phyloP scores from a whole-genome alignment of 148 eudicot genomes.

The Arbutus unedo region DNA sequence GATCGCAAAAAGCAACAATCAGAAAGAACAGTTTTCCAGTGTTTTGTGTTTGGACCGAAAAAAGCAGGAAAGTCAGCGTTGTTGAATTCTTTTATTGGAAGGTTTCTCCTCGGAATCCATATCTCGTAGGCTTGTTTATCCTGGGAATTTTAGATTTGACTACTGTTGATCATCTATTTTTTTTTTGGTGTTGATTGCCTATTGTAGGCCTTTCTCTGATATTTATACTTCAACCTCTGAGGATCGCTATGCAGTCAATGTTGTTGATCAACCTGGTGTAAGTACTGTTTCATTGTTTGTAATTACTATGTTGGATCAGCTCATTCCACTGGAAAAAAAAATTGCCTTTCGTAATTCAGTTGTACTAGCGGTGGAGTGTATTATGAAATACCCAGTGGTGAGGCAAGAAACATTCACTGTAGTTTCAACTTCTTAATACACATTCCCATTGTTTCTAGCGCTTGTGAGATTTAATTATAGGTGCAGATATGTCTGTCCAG shows the following conservation, averaged over 20 bases:
- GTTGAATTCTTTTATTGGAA: conserved; percentile 70
- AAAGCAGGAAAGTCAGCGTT: conserved; percentile 80
- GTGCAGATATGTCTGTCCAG: neutral
- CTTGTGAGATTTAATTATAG: neutral
- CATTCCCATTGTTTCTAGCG: neutral
- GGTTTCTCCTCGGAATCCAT: conserved; percentile 31
- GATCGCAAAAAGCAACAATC: conserved; percentile 86
- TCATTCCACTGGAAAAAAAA: neutral
- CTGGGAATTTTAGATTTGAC: neutral
- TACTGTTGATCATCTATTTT: neutral
- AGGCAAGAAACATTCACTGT: conserved; percentile 7
- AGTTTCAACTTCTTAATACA: neutral
- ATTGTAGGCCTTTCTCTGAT: conserved; percentile 65
- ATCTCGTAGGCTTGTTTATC: neutral
- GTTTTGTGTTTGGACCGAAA: conserved; percentile 93
- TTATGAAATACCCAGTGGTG: neutral
- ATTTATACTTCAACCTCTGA: conserved; percentile 39
- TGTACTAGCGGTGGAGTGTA: neutral
- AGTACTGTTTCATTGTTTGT: conserved; percentile 21
- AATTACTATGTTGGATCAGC: neutral
- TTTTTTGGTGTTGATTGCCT: neutral
- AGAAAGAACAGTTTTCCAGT: conserved; percentile 86
- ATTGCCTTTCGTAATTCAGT: neutral
- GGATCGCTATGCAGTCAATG: conserved; percentile 61
- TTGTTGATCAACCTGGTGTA: conserved; percentile 54